Base-by-base conservation (phyloP, 768 basidiomycete genomes). In the Hysterangium stoloniferum region DNA sequence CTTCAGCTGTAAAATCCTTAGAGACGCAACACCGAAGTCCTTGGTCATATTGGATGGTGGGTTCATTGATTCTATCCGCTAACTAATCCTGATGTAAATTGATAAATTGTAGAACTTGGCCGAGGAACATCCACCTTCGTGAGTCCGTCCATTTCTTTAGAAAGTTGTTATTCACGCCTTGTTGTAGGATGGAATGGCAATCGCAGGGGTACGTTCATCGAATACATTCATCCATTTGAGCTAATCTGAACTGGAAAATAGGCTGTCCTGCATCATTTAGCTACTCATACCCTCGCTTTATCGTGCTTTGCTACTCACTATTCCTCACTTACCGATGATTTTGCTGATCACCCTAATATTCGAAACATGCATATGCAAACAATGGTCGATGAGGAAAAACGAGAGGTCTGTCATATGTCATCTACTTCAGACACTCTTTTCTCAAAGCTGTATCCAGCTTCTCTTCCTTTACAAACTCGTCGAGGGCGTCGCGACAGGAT, bases 221-320 rank as follows among this genome's bases (percentile, higher is more conserved):
- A 28, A 9, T 15, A 22, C 17, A 43, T 46, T 32, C 8, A 50
- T 37, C 12, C n/a, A 2, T 43, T 13, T n/a, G n/a, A n/a, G n/a
- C n/a, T n/a, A n/a, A n/a, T n/a, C n/a, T n/a, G n/a, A n/a, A n/a
- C n/a, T n/a, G 27, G 48, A 54, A 29, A 19, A 20, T 53, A 86
- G 84, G 89, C 95, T 8, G 96, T 98, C 12, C 66, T 98, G 17
- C 96, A 99, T 63, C 82, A 95, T 61, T 76, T 99, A 13, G 91
- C 96, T 1, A 96, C 94, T 0, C 89, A 90, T 59, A 93, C 90
- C 0, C 70, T 96, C 4, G 84, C 94, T 9, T 69, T 98, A 24
- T 85, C 89, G 1, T 96, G 97, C 72, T 99, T 99, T 60, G 95
- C 96, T 31, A 99, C 96, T 0, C 96, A 99, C 66, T 99, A 98